phyloP scores from a whole-genome alignment of 306 rosid species.

The Canavalia gladiata region DNA sequence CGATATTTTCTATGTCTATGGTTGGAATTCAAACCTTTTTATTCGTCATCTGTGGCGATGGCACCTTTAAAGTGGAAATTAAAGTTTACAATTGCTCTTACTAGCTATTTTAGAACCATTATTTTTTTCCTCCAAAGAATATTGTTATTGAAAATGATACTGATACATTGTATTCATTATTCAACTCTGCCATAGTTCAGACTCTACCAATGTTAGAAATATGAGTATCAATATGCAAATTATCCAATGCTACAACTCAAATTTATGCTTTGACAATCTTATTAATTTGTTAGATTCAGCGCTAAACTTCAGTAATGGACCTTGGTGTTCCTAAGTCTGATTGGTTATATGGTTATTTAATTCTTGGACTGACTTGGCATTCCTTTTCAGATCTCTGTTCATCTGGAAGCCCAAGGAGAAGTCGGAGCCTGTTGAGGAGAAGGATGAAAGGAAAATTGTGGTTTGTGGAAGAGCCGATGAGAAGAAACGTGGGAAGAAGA shows the following conservation, averaged over 20 bases:
- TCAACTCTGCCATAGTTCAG: not conserved
- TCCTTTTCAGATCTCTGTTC: conserved; percentile 74
- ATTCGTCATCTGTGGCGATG: conserved; percentile 1
- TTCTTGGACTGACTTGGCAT: conserved; percentile 34
- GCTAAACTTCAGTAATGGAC: not conserved
- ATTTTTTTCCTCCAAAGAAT: not conserved
- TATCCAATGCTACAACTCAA: not conserved
- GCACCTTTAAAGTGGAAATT: not conserved
- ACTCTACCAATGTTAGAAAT: not conserved
- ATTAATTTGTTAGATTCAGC: conserved; percentile 3
- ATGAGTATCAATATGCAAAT: not conserved
- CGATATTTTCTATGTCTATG: not conserved
- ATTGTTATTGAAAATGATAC: not conserved
- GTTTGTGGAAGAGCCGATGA: conserved; percentile 54
- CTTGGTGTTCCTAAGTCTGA: not conserved
- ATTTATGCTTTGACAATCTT: not conserved
- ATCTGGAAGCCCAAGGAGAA: conserved; percentile 89
- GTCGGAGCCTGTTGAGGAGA: conserved; percentile 62
- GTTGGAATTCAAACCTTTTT: conserved; percentile 8
- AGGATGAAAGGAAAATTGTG: conserved; percentile 66
- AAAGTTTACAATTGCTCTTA: conserved; percentile 12
- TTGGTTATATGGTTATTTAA: not conserved
- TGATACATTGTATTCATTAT: not conserved
- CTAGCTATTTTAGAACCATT: not conserved
- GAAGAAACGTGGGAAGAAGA: conserved; percentile 68